Base-by-base conservation (phyloP, 208 protist species). In the Leishmania turanica region DNA sequence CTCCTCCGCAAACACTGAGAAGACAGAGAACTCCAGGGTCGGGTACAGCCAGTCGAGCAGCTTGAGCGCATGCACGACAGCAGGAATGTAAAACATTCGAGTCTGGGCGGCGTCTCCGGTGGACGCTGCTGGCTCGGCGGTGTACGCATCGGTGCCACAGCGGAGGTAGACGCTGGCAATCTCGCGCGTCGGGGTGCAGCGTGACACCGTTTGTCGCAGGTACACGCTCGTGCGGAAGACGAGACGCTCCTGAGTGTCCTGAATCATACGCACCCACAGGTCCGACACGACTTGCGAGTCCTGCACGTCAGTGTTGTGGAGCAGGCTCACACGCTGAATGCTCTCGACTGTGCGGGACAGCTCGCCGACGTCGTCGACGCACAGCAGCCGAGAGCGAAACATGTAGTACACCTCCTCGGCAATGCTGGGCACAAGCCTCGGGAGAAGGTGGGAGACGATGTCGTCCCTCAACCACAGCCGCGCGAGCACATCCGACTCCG, bases 1-100 rank as follows among this genome's bases (percentile, higher is more conserved):
- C 81, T 97, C 95, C 81, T 95, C 92, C 4, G 95, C 93, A 88
- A 96, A 96, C 17, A 94, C 92, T 34, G 93, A 92, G 81, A 97
- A 97, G 62, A 96, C 90, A 73, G 90, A 88, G 80, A 95, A 92
- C 85, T 96, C 91, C 11, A 97, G 79, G n/a, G 90, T 92, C 40
- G 91, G 91, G 80, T 97, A 96, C 17, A 97, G 88, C 56, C 90
- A 84, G 9, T 89, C 79, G 53, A 97, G 82, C 77, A 97, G 84
- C 45, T 80, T 69, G 58, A 96, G 87, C 7, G 92, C 92, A 66
- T 91, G 86, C 11, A 81, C 83, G 21, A 97, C 84, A 15, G 87
- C 89, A 2, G 87, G 86, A 51, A 95, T 81, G 66, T 87, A 95
- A 15, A 78, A 81, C 82, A 93, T 84, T 60, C 60, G 68, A 27